phyloP scores from a whole-genome alignment of 495 filamentous ascomycete species.

The Staphylotrichum longicolle region DNA sequence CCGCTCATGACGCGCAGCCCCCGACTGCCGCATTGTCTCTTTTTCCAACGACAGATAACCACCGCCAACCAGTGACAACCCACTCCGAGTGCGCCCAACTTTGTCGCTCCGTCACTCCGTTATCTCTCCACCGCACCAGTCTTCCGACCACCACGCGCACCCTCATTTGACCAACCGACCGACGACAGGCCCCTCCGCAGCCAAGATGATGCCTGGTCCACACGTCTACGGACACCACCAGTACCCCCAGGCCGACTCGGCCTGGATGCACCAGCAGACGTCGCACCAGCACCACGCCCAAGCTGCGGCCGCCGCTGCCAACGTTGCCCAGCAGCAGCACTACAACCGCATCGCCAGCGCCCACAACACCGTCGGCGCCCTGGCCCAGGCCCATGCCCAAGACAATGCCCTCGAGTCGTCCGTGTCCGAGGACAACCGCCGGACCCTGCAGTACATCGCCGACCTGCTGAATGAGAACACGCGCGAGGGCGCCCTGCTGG shows the following conservation, averaged over 20 bases:
- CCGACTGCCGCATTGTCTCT: constrained; percentile 21
- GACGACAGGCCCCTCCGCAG: not conserved
- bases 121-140: not conserved
- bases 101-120: too few species aligned
- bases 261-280: constrained; percentile 72
- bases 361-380: constrained; percentile 51
- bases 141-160: not conserved
- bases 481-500: constrained; percentile 86
- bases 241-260: constrained; percentile 69
- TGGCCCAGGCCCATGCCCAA: constrained; percentile 56
- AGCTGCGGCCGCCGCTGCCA: constrained; percentile 57
- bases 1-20: constrained; percentile 32
- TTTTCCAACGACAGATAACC: constrained; percentile 23
- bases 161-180: not conserved
- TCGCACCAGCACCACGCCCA: constrained; percentile 60
- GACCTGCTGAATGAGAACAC: constrained; percentile 86
- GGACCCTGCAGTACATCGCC: constrained; percentile 88
- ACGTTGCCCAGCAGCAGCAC: constrained; percentile 70
- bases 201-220: constrained; percentile 44
- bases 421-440: constrained; percentile 87
- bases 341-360: constrained; percentile 72
- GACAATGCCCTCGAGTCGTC: constrained; percentile 50
- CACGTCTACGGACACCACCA: constrained; percentile 66
- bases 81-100: not conserved
- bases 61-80: not conserved